Evolutionary conservation across 139 green algal genomes (phyloP), one percentile per base, ranked within the genome.

Genomic region (Astrephomene gubernaculifera): DNA sequence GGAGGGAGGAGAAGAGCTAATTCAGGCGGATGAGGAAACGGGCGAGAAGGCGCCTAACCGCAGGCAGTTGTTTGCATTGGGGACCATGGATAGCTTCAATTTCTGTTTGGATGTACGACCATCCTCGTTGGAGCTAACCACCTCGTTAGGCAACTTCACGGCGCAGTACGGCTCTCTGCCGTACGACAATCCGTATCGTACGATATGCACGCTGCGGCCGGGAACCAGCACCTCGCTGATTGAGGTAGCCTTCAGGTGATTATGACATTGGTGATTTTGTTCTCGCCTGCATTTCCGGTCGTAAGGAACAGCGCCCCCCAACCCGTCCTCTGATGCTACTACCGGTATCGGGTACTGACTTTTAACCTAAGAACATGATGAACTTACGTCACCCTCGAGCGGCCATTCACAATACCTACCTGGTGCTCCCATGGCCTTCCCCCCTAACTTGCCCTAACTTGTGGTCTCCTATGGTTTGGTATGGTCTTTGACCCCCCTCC

Each of bases 101-200:
- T 68, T 93, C 24, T 38, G 73, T 2, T 68, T 92, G 70, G 87
- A 93, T 63, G 45, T 95, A 35, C 76, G 71, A 24, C 79, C 85
- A 33, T 83, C 68, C 71, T 45, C 31, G 10, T 79, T 92, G 63
- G 85, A 90, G 71, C 57, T 96, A 64, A 49, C 79, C 52, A 79
- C 90, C 12, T 81, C 61, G 9, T 89, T 98, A 82, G 96, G 96
- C 75, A 97, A 98, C 86, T 54, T 97, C 14, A 81, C 89, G 31
- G 90, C 87, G 0, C 43, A 90, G 57, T 94, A 96, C 78, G 86
- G 68, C 60, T 79, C 79, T 0, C 81, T 98, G 81, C 87, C 90
- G 3, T 63, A 73, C 31, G 83, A 83, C 3, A 88, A 95, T 87
- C 90, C 86, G 24, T 95, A 97, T 87, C 86, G 90, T 35, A 93